Conservation (phyloP, 1,284 basidiomycete genomes). For the Pyrrhoderma lamaoense region DNA sequence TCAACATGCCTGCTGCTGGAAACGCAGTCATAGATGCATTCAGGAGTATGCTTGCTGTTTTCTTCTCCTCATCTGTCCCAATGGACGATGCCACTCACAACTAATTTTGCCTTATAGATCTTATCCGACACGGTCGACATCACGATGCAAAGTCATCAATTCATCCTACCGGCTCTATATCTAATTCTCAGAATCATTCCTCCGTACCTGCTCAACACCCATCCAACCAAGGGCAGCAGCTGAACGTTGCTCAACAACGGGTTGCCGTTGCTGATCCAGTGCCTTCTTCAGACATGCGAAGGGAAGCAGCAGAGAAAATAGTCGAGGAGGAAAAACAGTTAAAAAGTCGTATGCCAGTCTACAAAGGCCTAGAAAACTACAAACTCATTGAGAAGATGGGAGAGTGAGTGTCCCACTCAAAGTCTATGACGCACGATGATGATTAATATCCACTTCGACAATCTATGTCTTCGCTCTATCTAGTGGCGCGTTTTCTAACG, state of each 20-base stretch:
- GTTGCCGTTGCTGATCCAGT: slow-evolving; percentile 19
- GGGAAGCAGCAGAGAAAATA: slow-evolving; percentile 62
- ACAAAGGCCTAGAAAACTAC: slow-evolving; percentile 82
- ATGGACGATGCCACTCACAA: slow-evolving; percentile 17
- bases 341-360: slow-evolving; percentile 71
- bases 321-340: slow-evolving; percentile 73
- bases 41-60: slow-evolving; percentile 46
- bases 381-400: slow-evolving; percentile 89
- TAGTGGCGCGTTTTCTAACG: slow-evolving; percentile 96
- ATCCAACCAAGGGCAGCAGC: slow-evolving; percentile 23
- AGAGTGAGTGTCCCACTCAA: slow-evolving; percentile 55
- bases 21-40: slow-evolving; percentile 58
- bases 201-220: slow-evolving; percentile 12
- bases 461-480: slow-evolving; percentile 16
- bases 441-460: slow-evolving; percentile 20
- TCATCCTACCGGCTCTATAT: slow-evolving; percentile 18
- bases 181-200: background rate
- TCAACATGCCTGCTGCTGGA: slow-evolving; percentile 33
- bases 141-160: slow-evolving; percentile 31
- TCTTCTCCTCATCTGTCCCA: slow-evolving; percentile 13
- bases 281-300: slow-evolving; percentile 36
- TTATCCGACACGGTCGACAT: slow-evolving; percentile 81
- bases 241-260: slow-evolving; percentile 24
- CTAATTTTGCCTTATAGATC: slow-evolving; percentile 44
- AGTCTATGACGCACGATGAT: background rate